Evolutionary conservation across 306 rosid species (phyloP).

Genomic region (Trifolium subterraneum): DNA sequence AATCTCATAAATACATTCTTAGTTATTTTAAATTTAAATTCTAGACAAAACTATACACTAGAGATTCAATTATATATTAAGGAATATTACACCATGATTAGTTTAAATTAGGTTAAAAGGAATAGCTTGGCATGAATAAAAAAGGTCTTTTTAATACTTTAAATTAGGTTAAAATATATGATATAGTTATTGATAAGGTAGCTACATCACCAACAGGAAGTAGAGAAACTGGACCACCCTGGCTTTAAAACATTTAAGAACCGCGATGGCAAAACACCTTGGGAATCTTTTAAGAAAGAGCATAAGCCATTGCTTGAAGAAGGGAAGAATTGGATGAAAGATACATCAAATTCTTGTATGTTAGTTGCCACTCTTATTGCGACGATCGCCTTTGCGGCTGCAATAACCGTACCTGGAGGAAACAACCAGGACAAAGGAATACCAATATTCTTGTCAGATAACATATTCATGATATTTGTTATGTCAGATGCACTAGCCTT

Average conservation of each 20-base stretch:
- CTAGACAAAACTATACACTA: too few species aligned
- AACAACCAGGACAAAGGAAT: conserved; percentile 48
- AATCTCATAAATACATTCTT: too few species aligned
- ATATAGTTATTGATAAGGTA: conserved; percentile 1
- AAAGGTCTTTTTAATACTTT: not conserved
- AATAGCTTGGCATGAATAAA: not conserved
- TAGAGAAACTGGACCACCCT: conserved; percentile 56
- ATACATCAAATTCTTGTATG: conserved; percentile 59
- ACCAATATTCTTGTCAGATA: conserved; percentile 47
- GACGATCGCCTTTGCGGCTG: conserved; percentile 57
- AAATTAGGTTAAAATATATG: not conserved
- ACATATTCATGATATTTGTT: conserved; percentile 45
- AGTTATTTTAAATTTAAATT: too few species aligned
- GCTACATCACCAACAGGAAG: conserved; percentile 44
- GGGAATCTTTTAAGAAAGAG: conserved; percentile 60
- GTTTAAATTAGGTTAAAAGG: too few species aligned
- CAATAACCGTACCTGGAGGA: conserved; percentile 62
- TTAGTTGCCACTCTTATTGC: conserved; percentile 64
- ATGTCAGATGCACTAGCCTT: conserved; percentile 60
- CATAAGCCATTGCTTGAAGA: conserved; percentile 51
- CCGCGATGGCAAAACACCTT: conserved; percentile 48
- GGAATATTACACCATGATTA: too few species aligned
- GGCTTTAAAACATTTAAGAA: conserved; percentile 41
- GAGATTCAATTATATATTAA: too few species aligned
- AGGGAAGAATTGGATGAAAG: conserved; percentile 67